Evolutionary conservation across 1,284 basidiomycete genomes (phyloP).

Genomic region (Pisolithus thermaeus): DNA sequence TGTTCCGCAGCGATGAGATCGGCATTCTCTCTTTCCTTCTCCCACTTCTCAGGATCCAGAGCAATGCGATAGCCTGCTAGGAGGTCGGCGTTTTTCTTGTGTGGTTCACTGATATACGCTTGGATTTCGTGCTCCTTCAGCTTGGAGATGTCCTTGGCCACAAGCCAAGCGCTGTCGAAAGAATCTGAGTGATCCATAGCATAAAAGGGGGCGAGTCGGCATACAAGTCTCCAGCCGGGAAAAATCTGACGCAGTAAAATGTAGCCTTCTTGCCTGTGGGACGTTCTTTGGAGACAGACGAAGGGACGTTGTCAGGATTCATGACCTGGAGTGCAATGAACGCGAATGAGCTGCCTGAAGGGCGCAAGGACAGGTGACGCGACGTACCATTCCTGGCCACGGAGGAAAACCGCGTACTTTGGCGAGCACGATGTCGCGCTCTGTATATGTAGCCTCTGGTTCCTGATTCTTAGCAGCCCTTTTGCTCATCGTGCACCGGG

Average conservation of each 20-base stretch:
- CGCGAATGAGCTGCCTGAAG: constrained; percentile 5
- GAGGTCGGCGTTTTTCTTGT: constrained; percentile 75
- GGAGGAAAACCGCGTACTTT: constrained; percentile 92
- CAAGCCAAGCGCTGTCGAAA: constrained; percentile 73
- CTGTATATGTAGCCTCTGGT: constrained; percentile 42
- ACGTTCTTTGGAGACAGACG: constrained; percentile 59
- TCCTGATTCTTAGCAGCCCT: constrained; percentile 46
- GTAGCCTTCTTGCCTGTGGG: constrained; percentile 64
- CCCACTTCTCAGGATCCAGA: constrained; percentile 75
- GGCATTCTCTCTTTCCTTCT: constrained; percentile 47
- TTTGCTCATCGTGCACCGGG: constrained; percentile 46
- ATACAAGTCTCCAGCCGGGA: constrained; percentile 88
- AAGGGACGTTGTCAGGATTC: constrained; percentile 61
- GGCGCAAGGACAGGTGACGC: constrained; percentile 20
- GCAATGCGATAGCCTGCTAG: constrained; percentile 80
- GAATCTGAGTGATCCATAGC: constrained; percentile 10
- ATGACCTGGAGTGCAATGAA: constrained; percentile 51
- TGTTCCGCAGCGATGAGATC: constrained; percentile 45
- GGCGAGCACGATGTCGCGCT: constrained; percentile 82
- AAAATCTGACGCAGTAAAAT: constrained; percentile 82
- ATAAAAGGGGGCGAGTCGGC: constrained; percentile 31
- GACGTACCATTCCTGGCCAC: constrained; percentile 85
- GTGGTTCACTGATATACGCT: constrained; percentile 69
- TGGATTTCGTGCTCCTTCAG: constrained; percentile 81
- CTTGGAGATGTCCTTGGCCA: constrained; percentile 75